These are phyloP conservation scores for Phytophthora ramorum DNA, from an alignment of 352 stramenopile species.

Conservation along the genomic window DNA sequence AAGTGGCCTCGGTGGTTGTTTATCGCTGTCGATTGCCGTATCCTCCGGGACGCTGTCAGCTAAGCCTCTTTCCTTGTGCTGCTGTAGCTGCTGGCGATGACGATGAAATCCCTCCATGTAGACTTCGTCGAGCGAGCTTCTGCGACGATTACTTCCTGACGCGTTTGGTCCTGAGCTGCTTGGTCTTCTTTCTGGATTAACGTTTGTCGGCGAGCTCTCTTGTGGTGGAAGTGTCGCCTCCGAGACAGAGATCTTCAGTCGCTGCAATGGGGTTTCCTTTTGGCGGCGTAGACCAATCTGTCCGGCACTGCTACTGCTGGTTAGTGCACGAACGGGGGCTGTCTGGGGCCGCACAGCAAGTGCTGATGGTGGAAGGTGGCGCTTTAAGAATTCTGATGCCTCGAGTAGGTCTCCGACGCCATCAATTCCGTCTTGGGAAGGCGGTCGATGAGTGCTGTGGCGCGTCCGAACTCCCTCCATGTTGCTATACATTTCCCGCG, in stretches of 20 bases:
- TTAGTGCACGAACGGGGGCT: constrained; percentile 31
- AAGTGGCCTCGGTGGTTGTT: constrained; percentile 30
- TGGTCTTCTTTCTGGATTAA: not conserved
- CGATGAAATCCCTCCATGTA: constrained; percentile 61
- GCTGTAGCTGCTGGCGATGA: constrained; percentile 29
- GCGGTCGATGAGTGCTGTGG: constrained; percentile 6
- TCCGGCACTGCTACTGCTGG: constrained; percentile 7
- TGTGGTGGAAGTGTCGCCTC: constrained; percentile 11
- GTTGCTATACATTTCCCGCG: constrained; percentile 65
- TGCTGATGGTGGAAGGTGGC: constrained; percentile 43
- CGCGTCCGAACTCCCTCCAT: constrained; percentile 33
- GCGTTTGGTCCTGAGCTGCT: not conserved
- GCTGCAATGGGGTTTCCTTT: not conserved
- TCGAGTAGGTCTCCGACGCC: constrained; percentile 26
- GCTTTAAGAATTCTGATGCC: constrained; percentile 62
- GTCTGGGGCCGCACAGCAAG: constrained; percentile 56
- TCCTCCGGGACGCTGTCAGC: constrained; percentile 9
- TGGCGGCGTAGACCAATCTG: constrained; percentile 10
- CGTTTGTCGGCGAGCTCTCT: not conserved
- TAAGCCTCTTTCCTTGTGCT: constrained; percentile 1
- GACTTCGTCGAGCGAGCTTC: constrained; percentile 54
- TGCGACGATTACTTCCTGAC: constrained; percentile 7
- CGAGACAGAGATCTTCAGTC: constrained; percentile 22
- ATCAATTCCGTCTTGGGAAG: constrained; percentile 9
- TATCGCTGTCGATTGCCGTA: constrained; percentile 4